These are phyloP conservation scores for Cladorrhinum sp. DNA, from an alignment of 2,329 filamentous ascomycete genomes.

Conservation along the genomic window DNA sequence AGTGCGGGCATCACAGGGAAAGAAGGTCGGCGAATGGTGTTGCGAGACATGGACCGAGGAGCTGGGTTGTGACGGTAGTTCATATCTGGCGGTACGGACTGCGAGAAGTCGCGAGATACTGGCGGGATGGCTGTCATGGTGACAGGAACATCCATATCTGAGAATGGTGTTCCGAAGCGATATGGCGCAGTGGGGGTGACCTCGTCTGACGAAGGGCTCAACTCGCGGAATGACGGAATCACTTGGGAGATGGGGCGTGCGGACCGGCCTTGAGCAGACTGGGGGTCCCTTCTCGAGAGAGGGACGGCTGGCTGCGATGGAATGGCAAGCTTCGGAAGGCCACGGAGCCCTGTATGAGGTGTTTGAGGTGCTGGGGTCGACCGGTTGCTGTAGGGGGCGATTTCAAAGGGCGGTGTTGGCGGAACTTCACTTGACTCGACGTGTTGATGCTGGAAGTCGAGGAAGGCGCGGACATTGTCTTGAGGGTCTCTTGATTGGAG, in stretches of 20 bases:
- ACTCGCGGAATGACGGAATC: conserved; percentile 28
- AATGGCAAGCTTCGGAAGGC: conserved; percentile 61
- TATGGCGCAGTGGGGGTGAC: conserved; percentile 62
- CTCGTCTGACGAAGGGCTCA: conserved; percentile 36
- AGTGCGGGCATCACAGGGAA: conserved; percentile 67
- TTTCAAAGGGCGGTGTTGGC: conserved; percentile 67
- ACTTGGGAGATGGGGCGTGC: conserved; percentile 23
- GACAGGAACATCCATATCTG: conserved; percentile 84
- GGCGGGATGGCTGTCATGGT: conserved; percentile 70
- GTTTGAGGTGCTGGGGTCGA: conserved; percentile 40
- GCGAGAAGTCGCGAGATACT: conserved; percentile 73
- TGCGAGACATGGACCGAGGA: conserved; percentile 50
- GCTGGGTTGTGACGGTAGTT: conserved; percentile 57
- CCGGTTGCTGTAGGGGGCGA: conserved; percentile 46
- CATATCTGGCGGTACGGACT: conserved; percentile 94
- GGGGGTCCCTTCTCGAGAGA: conserved; percentile 29
- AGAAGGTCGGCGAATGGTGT: conserved; percentile 62
- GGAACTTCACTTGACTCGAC: conserved; percentile 53
- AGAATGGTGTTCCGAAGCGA: conserved; percentile 81
- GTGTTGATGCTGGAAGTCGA: conserved; percentile 73
- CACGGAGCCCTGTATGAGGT: conserved; percentile 55
- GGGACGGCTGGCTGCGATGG: conserved; percentile 39
- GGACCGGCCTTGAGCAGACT: conserved; percentile 24
- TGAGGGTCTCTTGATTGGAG: conserved; percentile 76
- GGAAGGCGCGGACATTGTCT: conserved; percentile 89